A percentile compares a stretch with the other conserved stretches of the same genome.
Evolutionary conservation across 1,284 basidiomycete genomes (phyloP).

Genomic region (Moesziomyces globuligerus): DNA sequence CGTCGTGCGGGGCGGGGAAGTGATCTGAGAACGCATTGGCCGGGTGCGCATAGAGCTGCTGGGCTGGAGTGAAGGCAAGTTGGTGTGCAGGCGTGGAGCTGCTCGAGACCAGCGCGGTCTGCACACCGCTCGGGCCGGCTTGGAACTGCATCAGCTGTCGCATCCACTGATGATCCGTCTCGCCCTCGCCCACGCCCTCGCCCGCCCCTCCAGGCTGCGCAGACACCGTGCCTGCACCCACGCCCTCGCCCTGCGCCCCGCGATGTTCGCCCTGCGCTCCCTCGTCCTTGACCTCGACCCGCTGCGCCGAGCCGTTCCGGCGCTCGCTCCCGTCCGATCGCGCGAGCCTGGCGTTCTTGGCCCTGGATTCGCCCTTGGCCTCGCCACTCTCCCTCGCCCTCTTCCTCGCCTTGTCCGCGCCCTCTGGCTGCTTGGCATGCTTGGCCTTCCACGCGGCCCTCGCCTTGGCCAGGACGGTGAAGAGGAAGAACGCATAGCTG

Average conservation of each 20-base stretch:
- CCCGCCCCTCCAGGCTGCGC: background rate
- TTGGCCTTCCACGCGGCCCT: conserved; percentile 31
- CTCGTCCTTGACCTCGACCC: background rate
- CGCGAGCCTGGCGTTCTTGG: background rate
- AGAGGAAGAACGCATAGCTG: conserved; percentile 48
- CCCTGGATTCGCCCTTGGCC: background rate
- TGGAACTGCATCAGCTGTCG: conserved; percentile 49
- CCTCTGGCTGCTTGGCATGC: conserved; percentile 11
- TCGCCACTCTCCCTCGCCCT: conserved; percentile 3
- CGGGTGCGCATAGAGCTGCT: background rate
- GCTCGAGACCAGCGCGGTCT: conserved; percentile 31
- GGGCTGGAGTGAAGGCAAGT: background rate
- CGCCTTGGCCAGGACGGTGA: conserved; percentile 42
- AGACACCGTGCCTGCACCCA: background rate
- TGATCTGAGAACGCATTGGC: no score
- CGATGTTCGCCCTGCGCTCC: background rate
- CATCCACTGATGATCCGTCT: conserved; percentile 26
- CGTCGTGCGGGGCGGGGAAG: no score
- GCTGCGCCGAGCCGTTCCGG: no score
- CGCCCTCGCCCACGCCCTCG: background rate
- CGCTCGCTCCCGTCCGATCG: background rate
- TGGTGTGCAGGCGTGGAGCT: conserved; percentile 1
- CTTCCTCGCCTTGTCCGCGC: background rate
- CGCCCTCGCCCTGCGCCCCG: background rate
- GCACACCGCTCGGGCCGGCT: conserved; percentile 44